A percentile compares a stretch with the other conserved stretches of the same genome.
Evolutionary conservation across 176 grass and related monocot species (phyloP).

Genomic region (Oryza australiensis): DNA sequence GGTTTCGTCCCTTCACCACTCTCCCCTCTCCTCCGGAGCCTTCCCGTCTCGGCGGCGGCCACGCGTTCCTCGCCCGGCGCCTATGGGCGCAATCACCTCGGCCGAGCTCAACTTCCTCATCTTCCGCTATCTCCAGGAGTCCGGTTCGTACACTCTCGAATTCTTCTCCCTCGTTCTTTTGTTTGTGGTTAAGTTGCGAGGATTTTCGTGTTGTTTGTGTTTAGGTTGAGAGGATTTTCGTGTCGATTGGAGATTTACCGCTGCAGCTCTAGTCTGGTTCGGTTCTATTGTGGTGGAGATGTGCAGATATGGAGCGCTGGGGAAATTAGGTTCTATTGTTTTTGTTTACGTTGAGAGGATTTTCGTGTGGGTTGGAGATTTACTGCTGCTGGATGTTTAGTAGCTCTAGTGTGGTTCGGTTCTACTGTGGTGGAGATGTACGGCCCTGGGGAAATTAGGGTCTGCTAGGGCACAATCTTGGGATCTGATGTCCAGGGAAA

Average conservation of each 20-base stretch:
- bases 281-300: too few species aligned
- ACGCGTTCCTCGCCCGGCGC: not conserved
- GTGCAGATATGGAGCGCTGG: too few species aligned
- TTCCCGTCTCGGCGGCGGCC: too few species aligned
- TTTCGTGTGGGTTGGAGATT: not conserved
- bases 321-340: not conserved
- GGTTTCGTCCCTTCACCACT: not conserved
- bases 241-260: too few species aligned
- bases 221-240: too few species aligned
- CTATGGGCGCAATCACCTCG: constrained; percentile 70
- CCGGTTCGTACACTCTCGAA: constrained; percentile 41
- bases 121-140: constrained; percentile 98
- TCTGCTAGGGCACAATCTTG: not conserved
- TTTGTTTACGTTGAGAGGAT: not conserved
- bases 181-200: not conserved
- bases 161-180: not conserved
- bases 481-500: not conserved
- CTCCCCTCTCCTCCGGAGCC: not conserved
- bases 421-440: not conserved
- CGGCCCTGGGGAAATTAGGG: not conserved
- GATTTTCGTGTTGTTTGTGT: not conserved
- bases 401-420: too few species aligned
- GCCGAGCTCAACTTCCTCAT: constrained; percentile 85
- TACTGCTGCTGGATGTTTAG: not conserved
- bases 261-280: too few species aligned